Conservation (phyloP, 441 rosid species). For the Adansonia grandidieri region DNA sequence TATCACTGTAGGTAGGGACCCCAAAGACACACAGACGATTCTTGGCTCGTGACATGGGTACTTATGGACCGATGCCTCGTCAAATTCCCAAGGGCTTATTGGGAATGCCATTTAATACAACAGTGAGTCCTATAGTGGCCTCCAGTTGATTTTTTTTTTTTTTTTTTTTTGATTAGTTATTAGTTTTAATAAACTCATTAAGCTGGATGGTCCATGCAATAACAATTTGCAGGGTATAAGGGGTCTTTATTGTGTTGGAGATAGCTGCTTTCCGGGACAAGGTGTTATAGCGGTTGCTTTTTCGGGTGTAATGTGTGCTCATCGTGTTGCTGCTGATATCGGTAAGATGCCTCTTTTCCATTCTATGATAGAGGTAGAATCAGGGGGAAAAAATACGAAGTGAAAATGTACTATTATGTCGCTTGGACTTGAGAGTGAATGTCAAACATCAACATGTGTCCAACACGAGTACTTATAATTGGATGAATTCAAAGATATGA, state of each 20-base stretch:
- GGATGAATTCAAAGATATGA: not conserved
- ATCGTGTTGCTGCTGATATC: constrained; percentile 96
- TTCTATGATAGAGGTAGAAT: constrained; percentile 18
- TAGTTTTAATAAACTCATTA: constrained; percentile 16
- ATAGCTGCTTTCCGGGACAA: constrained; percentile 98
- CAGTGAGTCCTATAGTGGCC: constrained; percentile 50
- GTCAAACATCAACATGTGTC: not conserved
- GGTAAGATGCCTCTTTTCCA: constrained; percentile 53
- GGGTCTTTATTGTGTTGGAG: constrained; percentile 92
- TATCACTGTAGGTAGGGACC: constrained; percentile 68
- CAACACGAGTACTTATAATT: not conserved
- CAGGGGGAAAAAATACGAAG: constrained; percentile 11
- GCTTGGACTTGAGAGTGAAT: not conserved
- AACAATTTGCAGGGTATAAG: constrained; percentile 62
- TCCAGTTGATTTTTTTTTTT: not conserved
- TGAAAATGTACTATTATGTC: not conserved
- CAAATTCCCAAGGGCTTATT: constrained; percentile 82
- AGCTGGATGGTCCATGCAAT: constrained; percentile 15
- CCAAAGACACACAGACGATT: constrained; percentile 90
- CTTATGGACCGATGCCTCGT: constrained; percentile 96
- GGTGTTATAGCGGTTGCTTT: constrained; percentile 97
- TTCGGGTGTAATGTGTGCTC: constrained; percentile 96
- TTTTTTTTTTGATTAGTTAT: not conserved
- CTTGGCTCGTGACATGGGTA: constrained; percentile 85
- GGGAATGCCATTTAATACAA: constrained; percentile 97